Percentiles rank a stretch among this genome's conserved stretches.
These are phyloP conservation scores for Populus simonii DNA, from an alignment of 345 rosid genomes.

Conservation along the genomic window DNA sequence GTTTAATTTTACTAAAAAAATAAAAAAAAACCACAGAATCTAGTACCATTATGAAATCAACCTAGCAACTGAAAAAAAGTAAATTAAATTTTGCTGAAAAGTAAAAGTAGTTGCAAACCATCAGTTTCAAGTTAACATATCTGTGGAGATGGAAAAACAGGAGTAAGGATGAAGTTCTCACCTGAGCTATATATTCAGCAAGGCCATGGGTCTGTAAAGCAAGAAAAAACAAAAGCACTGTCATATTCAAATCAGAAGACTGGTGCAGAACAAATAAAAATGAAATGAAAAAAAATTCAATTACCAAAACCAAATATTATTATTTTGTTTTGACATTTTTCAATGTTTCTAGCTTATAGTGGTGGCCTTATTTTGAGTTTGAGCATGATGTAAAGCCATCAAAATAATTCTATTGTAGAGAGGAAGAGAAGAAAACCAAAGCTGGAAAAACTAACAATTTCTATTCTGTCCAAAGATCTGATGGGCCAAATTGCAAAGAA, in stretches of 20 bases:
- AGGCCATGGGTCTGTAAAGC: conserved; percentile 81
- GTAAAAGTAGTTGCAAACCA: not conserved
- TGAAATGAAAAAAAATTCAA: not conserved
- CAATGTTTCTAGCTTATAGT: not conserved
- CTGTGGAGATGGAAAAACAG: not conserved
- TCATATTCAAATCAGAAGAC: conserved; percentile 24
- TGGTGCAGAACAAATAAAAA: not conserved
- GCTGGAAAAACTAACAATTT: not conserved
- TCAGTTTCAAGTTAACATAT: not conserved
- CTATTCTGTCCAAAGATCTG: not conserved
- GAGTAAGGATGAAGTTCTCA: conserved; percentile 31
- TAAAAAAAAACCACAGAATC: not conserved
- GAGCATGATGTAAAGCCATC: not conserved
- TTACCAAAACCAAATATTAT: not conserved
- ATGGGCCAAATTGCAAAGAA: not conserved
- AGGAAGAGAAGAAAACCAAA: not conserved
- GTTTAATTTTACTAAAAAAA: not conserved
- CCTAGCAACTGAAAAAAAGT: not conserved
- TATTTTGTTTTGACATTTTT: not conserved
- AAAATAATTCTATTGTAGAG: not conserved
- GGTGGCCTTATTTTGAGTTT: not conserved
- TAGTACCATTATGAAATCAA: not conserved
- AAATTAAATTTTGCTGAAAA: not conserved
- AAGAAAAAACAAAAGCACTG: conserved; percentile 2
- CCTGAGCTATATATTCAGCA: conserved; percentile 99